Percentiles rank a stretch among this genome's conserved stretches.
These are phyloP conservation scores for Hanseniaspora thailandica DNA, from an alignment of 805 yeast species.

Conservation along the genomic window DNA sequence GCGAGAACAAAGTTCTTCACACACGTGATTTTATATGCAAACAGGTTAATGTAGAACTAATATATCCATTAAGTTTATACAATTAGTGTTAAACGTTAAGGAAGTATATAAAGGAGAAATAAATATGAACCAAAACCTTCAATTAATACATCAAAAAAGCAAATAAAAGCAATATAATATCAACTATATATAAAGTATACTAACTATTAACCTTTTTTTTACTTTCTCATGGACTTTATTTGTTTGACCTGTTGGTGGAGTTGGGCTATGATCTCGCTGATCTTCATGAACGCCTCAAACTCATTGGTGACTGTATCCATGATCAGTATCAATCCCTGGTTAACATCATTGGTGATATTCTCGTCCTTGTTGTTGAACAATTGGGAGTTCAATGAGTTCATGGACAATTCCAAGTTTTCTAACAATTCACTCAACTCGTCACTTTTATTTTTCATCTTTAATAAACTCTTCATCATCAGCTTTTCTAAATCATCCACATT, in stretches of 20 bases:
- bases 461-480: constrained; percentile 7
- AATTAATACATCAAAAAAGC: background rate
- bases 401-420: constrained; percentile 7
- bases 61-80: constrained; percentile 9
- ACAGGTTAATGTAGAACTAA: constrained; percentile 16
- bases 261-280: constrained; percentile 63
- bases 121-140: background rate
- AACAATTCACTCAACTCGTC: constrained; percentile 6
- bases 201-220: too few species aligned
- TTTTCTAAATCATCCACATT: constrained; percentile 11
- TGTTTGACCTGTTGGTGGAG: constrained; percentile 44
- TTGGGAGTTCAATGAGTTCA: constrained; percentile 9
- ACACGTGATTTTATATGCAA: background rate
- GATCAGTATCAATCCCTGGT: constrained; percentile 36
- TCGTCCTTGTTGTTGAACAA: background rate
- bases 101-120: too few species aligned
- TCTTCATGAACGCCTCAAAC: constrained; percentile 58
- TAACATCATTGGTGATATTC: constrained; percentile 15
- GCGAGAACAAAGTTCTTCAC: too few species aligned
- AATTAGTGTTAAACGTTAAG: too few species aligned
- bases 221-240: constrained; percentile 13
- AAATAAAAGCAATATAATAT: background rate
- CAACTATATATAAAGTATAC: background rate
- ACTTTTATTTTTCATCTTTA: constrained; percentile 7
- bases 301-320: constrained; percentile 56